Percentiles rank a stretch among this genome's conserved stretches.
phyloP scores from a whole-genome alignment of 2,329 filamentous ascomycete species.

The Alternaria burnsii region DNA sequence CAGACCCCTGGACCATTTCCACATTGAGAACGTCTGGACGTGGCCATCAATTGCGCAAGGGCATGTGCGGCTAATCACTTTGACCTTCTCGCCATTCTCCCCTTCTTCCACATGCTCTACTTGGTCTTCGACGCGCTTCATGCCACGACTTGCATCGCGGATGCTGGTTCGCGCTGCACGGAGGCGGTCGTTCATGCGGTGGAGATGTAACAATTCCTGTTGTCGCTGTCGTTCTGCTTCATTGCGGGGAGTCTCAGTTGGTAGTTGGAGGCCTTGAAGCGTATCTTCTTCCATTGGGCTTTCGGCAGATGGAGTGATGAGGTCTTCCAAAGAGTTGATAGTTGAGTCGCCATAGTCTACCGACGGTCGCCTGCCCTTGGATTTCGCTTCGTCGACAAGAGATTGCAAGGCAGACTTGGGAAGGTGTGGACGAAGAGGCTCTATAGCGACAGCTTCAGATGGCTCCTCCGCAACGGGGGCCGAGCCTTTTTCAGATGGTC shows the following conservation, averaged over 20 bases:
- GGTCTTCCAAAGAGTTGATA: constrained; percentile 58
- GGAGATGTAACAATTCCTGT: constrained; percentile 53
- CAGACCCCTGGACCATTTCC: constrained; percentile 34
- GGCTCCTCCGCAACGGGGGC: constrained; percentile 10
- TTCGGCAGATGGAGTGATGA: constrained; percentile 45
- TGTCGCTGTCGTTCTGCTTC: constrained; percentile 54
- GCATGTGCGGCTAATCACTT: constrained; percentile 26
- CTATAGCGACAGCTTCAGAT: background rate
- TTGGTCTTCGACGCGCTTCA: constrained; percentile 53
- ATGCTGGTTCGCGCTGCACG: constrained; percentile 53
- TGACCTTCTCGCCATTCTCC: constrained; percentile 20
- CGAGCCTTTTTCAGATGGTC: constrained; percentile 16
- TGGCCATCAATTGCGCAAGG: constrained; percentile 25
- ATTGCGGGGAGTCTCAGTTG: constrained; percentile 42
- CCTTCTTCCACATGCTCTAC: constrained; percentile 47
- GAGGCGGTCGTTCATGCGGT: constrained; percentile 54
- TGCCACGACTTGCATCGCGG: constrained; percentile 54
- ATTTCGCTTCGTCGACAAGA: constrained; percentile 52
- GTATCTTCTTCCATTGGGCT: constrained; percentile 46
- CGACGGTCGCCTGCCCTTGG: constrained; percentile 22
- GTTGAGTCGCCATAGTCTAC: constrained; percentile 57
- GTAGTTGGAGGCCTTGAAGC: constrained; percentile 39
- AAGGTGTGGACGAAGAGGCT: constrained; percentile 33
- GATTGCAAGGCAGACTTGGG: constrained; percentile 51
- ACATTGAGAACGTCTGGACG: constrained; percentile 25